Conservation (phyloP, 75 land plant genomes). For the Sequoia sempervirens region DNA sequence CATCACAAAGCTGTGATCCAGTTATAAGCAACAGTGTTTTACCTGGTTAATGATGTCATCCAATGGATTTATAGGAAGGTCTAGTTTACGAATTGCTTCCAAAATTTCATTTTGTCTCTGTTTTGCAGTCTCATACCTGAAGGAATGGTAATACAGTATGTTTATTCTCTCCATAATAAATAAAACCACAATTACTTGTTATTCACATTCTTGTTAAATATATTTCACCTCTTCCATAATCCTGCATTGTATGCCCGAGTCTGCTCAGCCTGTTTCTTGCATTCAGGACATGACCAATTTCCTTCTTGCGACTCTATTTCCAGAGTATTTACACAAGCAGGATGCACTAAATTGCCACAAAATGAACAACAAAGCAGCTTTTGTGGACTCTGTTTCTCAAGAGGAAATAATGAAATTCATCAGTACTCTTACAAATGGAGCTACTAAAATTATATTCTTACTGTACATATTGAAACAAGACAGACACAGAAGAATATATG, state of each 20-base stretch:
- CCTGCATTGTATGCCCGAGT: constrained; percentile 46
- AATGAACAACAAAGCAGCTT: constrained; percentile 59
- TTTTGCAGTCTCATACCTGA: constrained; percentile 71
- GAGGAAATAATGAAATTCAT: neutral
- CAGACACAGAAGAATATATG: neutral
- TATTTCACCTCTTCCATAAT: constrained; percentile 50
- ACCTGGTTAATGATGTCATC: constrained; percentile 99
- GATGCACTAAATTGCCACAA: constrained; percentile 59
- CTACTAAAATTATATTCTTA: neutral
- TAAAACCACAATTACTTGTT: neutral
- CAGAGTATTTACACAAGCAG: constrained; percentile 58
- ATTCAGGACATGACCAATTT: constrained; percentile 71
- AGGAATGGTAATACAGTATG: neutral
- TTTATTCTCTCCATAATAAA: neutral
- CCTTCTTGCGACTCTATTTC: constrained; percentile 24
- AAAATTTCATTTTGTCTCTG: constrained; percentile 60
- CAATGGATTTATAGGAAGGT: constrained; percentile 94
- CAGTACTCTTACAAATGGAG: neutral
- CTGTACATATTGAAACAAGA: neutral
- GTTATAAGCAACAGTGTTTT: neutral
- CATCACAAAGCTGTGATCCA: neutral
- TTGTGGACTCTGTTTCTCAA: constrained; percentile 47
- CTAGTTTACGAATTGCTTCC: constrained; percentile 75
- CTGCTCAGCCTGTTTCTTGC: constrained; percentile 67
- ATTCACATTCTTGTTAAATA: neutral